These are phyloP conservation scores for Candida silvicultrix DNA, from an alignment of 805 yeast genomes.

Conservation along the genomic window DNA sequence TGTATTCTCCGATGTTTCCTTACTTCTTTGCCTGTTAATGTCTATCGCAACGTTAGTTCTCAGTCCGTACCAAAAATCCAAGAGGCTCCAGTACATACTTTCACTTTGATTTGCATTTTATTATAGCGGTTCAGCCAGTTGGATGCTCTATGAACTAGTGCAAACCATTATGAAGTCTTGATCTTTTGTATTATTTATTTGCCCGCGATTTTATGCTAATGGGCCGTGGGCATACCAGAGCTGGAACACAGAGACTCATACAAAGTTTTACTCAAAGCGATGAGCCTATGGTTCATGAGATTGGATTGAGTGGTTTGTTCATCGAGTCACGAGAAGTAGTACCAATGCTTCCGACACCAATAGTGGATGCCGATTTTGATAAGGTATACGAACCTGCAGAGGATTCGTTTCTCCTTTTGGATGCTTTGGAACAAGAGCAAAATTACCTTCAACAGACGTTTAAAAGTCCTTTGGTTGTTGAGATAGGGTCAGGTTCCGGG, in stretches of 20 bases:
- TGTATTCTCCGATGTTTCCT: constrained; percentile 12
- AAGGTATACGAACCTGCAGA: constrained; percentile 93
- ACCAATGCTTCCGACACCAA: constrained; percentile 90
- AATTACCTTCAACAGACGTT: constrained; percentile 27
- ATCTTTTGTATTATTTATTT: background rate
- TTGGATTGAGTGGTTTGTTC: too few relatives aligned
- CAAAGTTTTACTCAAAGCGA: too few relatives aligned
- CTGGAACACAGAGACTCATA: too few relatives aligned
- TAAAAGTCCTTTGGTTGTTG: constrained; percentile 54
- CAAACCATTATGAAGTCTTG: too few relatives aligned
- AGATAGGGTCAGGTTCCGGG: constrained; percentile 92
- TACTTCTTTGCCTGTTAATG: constrained; percentile 75
- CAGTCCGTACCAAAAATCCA: background rate
- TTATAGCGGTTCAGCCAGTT: too few relatives aligned
- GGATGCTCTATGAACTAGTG: background rate
- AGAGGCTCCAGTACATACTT: too few relatives aligned
- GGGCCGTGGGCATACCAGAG: too few relatives aligned
- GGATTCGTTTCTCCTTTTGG: constrained; percentile 81
- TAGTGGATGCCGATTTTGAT: constrained; percentile 51
- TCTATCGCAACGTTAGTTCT: constrained; percentile 26
- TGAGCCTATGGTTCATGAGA: too few relatives aligned
- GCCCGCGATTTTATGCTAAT: too few relatives aligned
- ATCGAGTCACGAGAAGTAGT: too few relatives aligned
- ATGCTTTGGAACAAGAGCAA: constrained; percentile 63
- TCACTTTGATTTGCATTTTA: constrained; percentile 67